phyloP scores from a whole-genome alignment of 139 green algal genomes.

The Asterochloris erici region DNA sequence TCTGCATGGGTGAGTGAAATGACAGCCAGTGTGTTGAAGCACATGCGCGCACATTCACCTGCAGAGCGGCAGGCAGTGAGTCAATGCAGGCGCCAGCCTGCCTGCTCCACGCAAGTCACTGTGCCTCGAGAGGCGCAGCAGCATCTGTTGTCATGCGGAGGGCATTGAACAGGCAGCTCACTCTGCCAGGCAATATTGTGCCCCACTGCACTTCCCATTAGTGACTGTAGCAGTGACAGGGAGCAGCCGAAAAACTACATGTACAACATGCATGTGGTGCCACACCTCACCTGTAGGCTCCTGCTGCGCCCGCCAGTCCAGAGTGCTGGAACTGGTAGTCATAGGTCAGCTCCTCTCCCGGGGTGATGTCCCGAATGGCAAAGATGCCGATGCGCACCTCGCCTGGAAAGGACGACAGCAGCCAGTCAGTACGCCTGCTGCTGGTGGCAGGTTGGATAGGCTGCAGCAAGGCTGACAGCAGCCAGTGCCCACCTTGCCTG shows the following conservation, averaged over 20 bases:
- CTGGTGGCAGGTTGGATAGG: no score
- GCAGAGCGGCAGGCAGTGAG: neutral
- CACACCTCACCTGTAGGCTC: slow-evolving; percentile 30
- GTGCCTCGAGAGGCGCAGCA: no score
- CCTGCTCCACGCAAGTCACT: no score
- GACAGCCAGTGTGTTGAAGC: no score
- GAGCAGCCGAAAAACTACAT: no score
- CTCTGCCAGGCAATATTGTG: no score
- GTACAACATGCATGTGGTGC: neutral
- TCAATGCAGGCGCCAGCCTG: no score
- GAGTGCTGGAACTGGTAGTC: slow-evolving; percentile 77
- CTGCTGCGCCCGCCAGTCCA: slow-evolving; percentile 25
- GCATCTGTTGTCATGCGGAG: no score
- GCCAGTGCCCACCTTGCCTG: slow-evolving; percentile 27
- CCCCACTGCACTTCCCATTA: no score
- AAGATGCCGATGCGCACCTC: slow-evolving; percentile 54
- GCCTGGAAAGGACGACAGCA: neutral
- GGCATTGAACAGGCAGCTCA: no score
- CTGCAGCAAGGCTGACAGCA: neutral
- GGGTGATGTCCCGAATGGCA: slow-evolving; percentile 40
- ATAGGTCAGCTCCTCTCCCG: slow-evolving; percentile 83
- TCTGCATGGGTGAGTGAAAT: no score
- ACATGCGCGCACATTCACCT: slow-evolving; percentile 81
- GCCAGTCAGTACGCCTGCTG: neutral
- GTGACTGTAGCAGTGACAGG: no score